Evolutionary conservation across 257 asterid species (phyloP).

Genomic region (Scutellaria barbata): DNA sequence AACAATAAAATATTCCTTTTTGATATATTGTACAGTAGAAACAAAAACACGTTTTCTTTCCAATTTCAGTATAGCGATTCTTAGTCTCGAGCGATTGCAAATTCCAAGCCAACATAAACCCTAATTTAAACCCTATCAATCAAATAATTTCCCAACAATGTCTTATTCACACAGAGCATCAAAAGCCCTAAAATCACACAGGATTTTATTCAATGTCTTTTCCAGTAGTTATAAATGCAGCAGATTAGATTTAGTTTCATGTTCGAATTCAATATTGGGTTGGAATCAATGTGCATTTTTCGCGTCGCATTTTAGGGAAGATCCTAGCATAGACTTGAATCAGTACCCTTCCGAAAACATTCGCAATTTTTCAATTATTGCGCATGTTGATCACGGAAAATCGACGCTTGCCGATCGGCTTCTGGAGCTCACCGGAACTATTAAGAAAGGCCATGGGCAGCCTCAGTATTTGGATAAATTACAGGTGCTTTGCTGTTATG

Average conservation of each 20-base stretch:
- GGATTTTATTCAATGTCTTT: slow-evolving; percentile 28
- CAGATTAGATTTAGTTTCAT: slow-evolving; percentile 33
- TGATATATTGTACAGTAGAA: too few species aligned
- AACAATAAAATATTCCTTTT: too few species aligned
- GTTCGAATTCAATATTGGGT: slow-evolving; percentile 40
- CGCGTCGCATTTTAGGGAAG: slow-evolving; percentile 73
- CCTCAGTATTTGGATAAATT: slow-evolving; percentile 96
- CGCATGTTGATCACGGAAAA: slow-evolving; percentile 97
- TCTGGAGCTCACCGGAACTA: slow-evolving; percentile 95
- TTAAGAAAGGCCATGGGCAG: slow-evolving; percentile 93
- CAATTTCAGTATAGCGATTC: too few species aligned
- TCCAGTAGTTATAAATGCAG: slow-evolving; percentile 13
- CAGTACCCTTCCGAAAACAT: slow-evolving; percentile 73
- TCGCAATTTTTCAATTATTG: slow-evolving; percentile 96
- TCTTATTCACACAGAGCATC: slow-evolving; percentile 54
- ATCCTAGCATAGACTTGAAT: slow-evolving; percentile 67
- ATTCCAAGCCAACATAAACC: neutral
- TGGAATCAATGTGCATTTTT: slow-evolving; percentile 64
- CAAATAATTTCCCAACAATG: slow-evolving; percentile 44
- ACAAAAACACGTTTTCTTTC: too few species aligned
- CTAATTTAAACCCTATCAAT: slow-evolving; percentile 38
- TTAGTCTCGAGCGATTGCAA: neutral
- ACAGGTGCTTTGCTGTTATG: slow-evolving; percentile 58
- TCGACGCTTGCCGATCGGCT: slow-evolving; percentile 99
- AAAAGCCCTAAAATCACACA: slow-evolving; percentile 33